Percentiles rank a stretch among this genome's conserved stretches.
These are phyloP conservation scores for Candida succiphila DNA, from an alignment of 805 yeast species.

Conservation along the genomic window DNA sequence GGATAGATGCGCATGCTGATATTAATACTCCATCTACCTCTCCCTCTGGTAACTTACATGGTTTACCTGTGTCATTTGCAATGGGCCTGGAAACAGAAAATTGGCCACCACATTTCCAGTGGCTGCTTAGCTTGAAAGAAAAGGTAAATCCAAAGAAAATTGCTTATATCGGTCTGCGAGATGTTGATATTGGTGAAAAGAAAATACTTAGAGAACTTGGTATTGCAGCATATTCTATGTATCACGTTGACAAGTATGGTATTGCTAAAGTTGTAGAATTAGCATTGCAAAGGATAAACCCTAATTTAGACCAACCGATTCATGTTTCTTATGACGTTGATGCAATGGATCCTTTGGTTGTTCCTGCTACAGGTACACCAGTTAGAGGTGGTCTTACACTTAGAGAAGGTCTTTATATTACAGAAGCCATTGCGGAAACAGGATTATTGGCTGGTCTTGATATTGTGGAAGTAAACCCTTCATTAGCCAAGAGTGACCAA, in stretches of 20 bases:
- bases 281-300: slow-evolving; percentile 77
- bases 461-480: slow-evolving; percentile 90
- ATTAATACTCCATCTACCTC: slow-evolving; percentile 82
- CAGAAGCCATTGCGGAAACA: slow-evolving; percentile 85
- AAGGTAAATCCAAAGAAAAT: slow-evolving; percentile 58
- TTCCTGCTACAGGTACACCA: slow-evolving; percentile 97
- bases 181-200: slow-evolving; percentile 83
- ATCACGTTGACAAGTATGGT: slow-evolving; percentile 90
- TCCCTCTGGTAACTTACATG: slow-evolving; percentile 86
- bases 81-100: slow-evolving; percentile 65
- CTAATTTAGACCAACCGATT: slow-evolving; percentile 59
- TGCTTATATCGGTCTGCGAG: slow-evolving; percentile 91
- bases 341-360: slow-evolving; percentile 89
- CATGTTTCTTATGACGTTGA: slow-evolving; percentile 94
- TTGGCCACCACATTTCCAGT: slow-evolving; percentile 65
- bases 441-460: slow-evolving; percentile 86
- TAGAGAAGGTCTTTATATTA: slow-evolving; percentile 88
- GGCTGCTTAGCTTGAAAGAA: slow-evolving; percentile 57
- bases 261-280: slow-evolving; percentile 83
- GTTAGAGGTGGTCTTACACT: slow-evolving; percentile 93
- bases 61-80: slow-evolving; percentile 90
- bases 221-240: slow-evolving; percentile 88
- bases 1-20: slow-evolving; percentile 99
- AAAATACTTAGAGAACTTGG: slow-evolving; percentile 56
- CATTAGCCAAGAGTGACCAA: slow-evolving; percentile 64